phyloP scores from a whole-genome alignment of 495 filamentous ascomycete genomes.

The Oidiodendron maius region DNA sequence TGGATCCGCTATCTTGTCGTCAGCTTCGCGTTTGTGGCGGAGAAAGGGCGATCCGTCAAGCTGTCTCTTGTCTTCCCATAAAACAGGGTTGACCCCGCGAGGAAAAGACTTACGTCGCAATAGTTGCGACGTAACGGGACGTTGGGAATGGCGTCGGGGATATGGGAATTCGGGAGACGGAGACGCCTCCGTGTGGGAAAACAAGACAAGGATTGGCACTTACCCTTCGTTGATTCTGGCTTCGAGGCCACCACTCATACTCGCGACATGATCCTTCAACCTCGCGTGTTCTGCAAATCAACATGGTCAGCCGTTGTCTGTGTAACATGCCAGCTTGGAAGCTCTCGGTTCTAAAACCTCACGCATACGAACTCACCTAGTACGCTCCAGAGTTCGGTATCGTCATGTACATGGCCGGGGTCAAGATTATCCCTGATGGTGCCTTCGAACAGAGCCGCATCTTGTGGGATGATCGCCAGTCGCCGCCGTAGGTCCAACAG shows the following conservation, averaged over 20 bases:
- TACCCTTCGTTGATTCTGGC: constrained; percentile 82
- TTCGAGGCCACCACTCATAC: constrained; percentile 87
- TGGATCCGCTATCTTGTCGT: constrained; percentile 42
- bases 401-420: constrained; percentile 89
- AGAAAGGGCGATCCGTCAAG: neutral
- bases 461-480: constrained; percentile 96
- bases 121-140: no score
- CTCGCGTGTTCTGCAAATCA: constrained; percentile 74
- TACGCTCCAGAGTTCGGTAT: constrained; percentile 96
- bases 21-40: neutral
- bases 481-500: constrained; percentile 82
- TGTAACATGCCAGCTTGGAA: constrained; percentile 19
- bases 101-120: no score
- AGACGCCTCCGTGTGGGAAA: constrained; percentile 1
- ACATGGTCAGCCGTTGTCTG: constrained; percentile 17
- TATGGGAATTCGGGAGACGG: neutral
- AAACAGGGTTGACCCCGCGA: no score
- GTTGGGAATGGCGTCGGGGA: no score
- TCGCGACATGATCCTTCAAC: constrained; percentile 82
- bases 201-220: constrained; percentile 4
- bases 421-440: constrained; percentile 95
- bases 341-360: constrained; percentile 14
- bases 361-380: constrained; percentile 55
- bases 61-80: no score
- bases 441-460: constrained; percentile 95